Percentiles rank a stretch among this genome's conserved stretches.
phyloP scores from a whole-genome alignment of 768 basidiomycete genomes.

The Boletus coccyginus region DNA sequence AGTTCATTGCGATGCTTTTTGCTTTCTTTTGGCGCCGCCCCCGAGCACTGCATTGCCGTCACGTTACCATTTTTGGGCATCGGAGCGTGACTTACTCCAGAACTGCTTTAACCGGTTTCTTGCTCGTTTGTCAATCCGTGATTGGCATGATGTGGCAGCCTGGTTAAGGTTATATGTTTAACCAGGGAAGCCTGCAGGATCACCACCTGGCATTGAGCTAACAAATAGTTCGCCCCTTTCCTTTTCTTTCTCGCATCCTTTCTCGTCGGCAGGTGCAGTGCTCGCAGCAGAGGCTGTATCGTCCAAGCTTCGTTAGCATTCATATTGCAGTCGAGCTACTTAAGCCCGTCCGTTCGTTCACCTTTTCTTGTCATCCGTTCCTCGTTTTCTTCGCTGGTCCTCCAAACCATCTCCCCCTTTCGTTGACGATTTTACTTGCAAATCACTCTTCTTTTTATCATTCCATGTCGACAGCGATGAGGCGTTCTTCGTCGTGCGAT shows the following conservation, averaged over 20 bases:
- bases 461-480: conserved; percentile 5
- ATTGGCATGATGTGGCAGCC: conserved; percentile 8
- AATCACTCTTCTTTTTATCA: neutral
- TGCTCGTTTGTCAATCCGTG: conserved; percentile 11
- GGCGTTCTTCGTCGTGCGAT: conserved; percentile 17
- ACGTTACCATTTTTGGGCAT: conserved; percentile 23
- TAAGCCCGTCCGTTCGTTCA: conserved; percentile 9
- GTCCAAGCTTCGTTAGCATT: neutral
- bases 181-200: conserved; percentile 6
- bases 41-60: conserved; percentile 26
- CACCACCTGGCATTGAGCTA: neutral
- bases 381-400: neutral
- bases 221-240: neutral
- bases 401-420: neutral
- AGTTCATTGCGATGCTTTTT: conserved; percentile 37
- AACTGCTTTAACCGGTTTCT: conserved; percentile 11
- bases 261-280: conserved; percentile 10
- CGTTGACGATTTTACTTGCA: neutral
- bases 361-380: neutral
- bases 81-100: conserved; percentile 22
- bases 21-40: neutral
- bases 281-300: conserved; percentile 15
- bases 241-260: conserved; percentile 6
- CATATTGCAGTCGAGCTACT: conserved; percentile 13
- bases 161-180: conserved; percentile 14